These are phyloP conservation scores for Rusavskia elegans DNA, from an alignment of 495 filamentous ascomycete species.

Conservation along the genomic window DNA sequence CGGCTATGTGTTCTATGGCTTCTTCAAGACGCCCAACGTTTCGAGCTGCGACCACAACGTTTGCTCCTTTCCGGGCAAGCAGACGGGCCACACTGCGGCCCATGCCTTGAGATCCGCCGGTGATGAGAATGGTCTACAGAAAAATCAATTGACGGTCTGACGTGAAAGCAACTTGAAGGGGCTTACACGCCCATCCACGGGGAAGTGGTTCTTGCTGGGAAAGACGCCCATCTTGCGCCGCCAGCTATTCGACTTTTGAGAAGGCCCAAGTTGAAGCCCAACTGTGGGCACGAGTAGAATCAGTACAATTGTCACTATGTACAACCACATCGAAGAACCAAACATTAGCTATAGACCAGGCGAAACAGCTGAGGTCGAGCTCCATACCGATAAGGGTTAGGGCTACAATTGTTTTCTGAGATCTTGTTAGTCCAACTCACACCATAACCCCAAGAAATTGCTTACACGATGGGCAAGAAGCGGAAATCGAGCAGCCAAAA, in stretches of 20 bases:
- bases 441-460: too few relatives aligned
- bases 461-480: slow-evolving; percentile 56
- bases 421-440: too few relatives aligned
- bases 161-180: neutral
- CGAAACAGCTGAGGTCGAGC: neutral
- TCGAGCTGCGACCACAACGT: neutral
- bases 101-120: slow-evolving; percentile 88
- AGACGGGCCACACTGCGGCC: slow-evolving; percentile 56
- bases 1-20: neutral
- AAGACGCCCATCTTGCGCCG: slow-evolving; percentile 51
- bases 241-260: neutral
- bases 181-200: slow-evolving; percentile 63
- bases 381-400: slow-evolving; percentile 8
- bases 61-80: slow-evolving; percentile 66
- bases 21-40: neutral
- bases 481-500: slow-evolving; percentile 48
- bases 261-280: neutral
- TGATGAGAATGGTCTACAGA: slow-evolving; percentile 64
- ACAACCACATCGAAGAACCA: neutral
- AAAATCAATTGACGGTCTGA: slow-evolving; percentile 21
- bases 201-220: slow-evolving; percentile 54
- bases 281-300: neutral
- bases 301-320: neutral
- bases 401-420: slow-evolving; percentile 20
- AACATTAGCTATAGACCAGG: slow-evolving; percentile 13